phyloP scores from a whole-genome alignment of 2,329 filamentous ascomycete species.

The Diaporthe ilicicola region DNA sequence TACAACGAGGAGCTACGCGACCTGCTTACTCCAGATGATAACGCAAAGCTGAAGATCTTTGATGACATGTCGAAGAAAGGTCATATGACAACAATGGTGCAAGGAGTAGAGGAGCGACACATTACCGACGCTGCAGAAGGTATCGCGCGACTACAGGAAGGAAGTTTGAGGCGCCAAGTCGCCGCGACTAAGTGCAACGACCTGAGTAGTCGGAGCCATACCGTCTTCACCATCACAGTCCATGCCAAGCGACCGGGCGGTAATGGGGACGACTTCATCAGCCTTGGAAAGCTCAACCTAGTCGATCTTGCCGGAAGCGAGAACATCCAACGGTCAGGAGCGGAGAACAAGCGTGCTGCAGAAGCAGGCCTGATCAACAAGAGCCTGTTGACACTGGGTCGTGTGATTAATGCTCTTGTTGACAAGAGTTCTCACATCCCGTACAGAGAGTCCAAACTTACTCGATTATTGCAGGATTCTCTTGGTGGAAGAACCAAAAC shows the following conservation, averaged over 20 bases:
- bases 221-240: constrained; percentile 94
- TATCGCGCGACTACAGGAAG: constrained; percentile 86
- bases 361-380: constrained; percentile 99
- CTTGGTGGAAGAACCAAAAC: constrained; percentile 95
- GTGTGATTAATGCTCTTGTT: constrained; percentile 97
- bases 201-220: constrained; percentile 95
- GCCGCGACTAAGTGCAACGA: constrained; percentile 99
- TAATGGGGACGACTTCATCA: constrained; percentile 88
- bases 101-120: constrained; percentile 97
- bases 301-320: constrained; percentile 97
- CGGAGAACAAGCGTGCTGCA: constrained; percentile 95
- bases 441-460: constrained; percentile 93
- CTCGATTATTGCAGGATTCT: constrained; percentile 93
- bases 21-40: constrained; percentile 83
- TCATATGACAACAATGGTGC: constrained; percentile 85
- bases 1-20: constrained; percentile 98
- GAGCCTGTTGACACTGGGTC: constrained; percentile 90
- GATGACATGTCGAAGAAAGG: constrained; percentile 89
- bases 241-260: constrained; percentile 85
- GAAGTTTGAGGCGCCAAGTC: constrained; percentile 95
- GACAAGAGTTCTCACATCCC: constrained; percentile 92
- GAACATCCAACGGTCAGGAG: constrained; percentile 95
- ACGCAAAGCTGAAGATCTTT: constrained; percentile 90
- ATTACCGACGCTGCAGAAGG: constrained; percentile 87
- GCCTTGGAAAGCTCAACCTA: constrained; percentile 92